phyloP scores from a whole-genome alignment of 225 moss, liverwort and hornwort species.

The Antitrichia curtipendula region DNA sequence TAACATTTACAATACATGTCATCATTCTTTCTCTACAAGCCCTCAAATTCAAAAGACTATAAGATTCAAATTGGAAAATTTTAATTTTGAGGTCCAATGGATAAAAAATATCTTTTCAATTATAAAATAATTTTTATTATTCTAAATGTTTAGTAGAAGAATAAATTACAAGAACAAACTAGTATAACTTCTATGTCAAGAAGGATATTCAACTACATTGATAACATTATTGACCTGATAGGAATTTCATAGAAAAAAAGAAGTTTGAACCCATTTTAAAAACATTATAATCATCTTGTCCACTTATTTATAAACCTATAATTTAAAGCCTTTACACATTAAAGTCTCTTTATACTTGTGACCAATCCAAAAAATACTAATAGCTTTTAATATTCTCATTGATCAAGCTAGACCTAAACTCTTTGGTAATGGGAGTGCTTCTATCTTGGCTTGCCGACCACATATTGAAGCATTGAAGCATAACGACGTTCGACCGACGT shows the following conservation, averaged over 20 bases:
- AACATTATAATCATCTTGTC: not conserved
- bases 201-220: not conserved
- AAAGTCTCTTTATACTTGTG: rapidly evolving
- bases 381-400: not conserved
- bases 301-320: not conserved
- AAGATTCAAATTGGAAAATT: too few relatives aligned
- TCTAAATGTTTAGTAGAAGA: not conserved
- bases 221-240: rapidly evolving
- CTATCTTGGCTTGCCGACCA: not conserved
- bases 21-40: too few relatives aligned
- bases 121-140: not conserved
- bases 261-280: rapidly evolving
- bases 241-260: rapidly evolving
- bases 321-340: not conserved
- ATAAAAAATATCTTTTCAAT: not conserved
- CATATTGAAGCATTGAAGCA: not conserved
- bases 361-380: not conserved
- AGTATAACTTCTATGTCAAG: not conserved
- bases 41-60: too few relatives aligned
- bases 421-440: not conserved
- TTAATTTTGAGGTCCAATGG: not conserved
- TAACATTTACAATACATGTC: not conserved
- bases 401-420: not conserved
- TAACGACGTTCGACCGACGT: not conserved
- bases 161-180: not conserved